Evolutionary conservation across 2,329 filamentous ascomycete genomes (phyloP), one percentile per base, ranked within the genome.

Genomic region (Xylaria sp.): DNA sequence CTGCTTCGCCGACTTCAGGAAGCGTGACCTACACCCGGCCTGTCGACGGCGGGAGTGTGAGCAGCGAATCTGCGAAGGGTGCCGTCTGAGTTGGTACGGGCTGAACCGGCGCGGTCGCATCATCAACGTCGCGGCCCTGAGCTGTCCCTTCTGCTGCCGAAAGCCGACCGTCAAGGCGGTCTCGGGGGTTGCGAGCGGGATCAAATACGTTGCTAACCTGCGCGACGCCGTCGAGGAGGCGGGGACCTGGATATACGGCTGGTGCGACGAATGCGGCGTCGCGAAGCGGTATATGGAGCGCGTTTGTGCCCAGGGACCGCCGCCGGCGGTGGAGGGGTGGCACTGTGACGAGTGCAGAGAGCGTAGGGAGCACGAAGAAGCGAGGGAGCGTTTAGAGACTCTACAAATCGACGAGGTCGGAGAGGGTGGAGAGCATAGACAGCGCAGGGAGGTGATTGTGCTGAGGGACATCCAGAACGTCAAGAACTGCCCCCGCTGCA

Each of bases 71-170:
- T 81, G 78, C 62, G 59, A 57, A 4, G 60, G 54, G 11, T 81
- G 78, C 52, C 59, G 71, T 8, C 54, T 63, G 17, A 63, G 58
- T 2, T 82, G 79, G 78, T 80, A 81, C 52, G 76, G 76, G 0
- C 63, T 76, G 52, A 82, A 81, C 59, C 45, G 40, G 0, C 64
- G 69, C 1, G 78, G 78, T 1, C 62, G 63, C 1, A 68, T 80
- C 11, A 72, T 82, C 62, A 80, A 81, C 54, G 62, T 75, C 0
- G 76, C 78, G 0, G 77, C 79, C 0, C 72, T 82, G 4, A 69
- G 63, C 2, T 81, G 78, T 53, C 78, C 79, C 1, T 82, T 82
- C 66, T 82, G 78, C 54, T 71, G 79, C 20, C 72, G 78, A 0
- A 67, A 63, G 40, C 78, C 78, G 0, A 68, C 71, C 1, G 62